Conservation (phyloP, 495 filamentous ascomycete genomes). For the Chaetomium tenue region DNA sequence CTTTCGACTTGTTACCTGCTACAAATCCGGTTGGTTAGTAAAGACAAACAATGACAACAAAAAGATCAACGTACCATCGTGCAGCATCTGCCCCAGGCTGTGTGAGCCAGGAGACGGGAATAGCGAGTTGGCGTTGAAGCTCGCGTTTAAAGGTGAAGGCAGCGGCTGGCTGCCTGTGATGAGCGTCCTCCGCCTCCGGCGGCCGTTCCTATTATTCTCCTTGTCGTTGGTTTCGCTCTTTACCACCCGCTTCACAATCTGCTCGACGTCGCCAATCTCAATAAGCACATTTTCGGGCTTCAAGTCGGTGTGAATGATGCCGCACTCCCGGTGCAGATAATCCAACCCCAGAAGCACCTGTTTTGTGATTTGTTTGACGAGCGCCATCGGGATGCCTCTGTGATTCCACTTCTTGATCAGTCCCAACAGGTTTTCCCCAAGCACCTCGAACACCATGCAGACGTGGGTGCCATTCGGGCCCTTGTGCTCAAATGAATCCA, state of each 20-base stretch:
- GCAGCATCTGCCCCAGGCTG: conserved; percentile 79
- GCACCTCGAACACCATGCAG: conserved; percentile 98
- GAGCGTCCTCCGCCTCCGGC: conserved; percentile 82
- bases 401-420: conserved; percentile 99
- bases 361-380: conserved; percentile 98
- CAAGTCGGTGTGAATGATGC: conserved; percentile 97
- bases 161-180: conserved; percentile 97
- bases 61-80: conserved; percentile 57
- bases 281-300: conserved; percentile 99
- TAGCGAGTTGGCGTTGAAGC: conserved; percentile 73
- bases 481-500: conserved; percentile 97
- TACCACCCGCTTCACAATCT: conserved; percentile 92
- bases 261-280: conserved; percentile 97
- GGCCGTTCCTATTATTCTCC: conserved; percentile 92
- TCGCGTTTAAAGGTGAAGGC: conserved; percentile 90
- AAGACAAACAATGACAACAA: conserved; percentile 17
- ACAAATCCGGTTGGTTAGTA: neutral
- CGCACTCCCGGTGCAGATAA: conserved; percentile 95
- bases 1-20: conserved; percentile 54
- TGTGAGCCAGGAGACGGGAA: conserved; percentile 70
- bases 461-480: conserved; percentile 95
- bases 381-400: conserved; percentile 88
- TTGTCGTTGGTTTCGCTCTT: conserved; percentile 78
- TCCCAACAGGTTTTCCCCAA: conserved; percentile 92
- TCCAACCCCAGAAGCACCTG: conserved; percentile 94